Conservation (phyloP, 495 filamentous ascomycete genomes). For the Penicillium paradoxum region DNA sequence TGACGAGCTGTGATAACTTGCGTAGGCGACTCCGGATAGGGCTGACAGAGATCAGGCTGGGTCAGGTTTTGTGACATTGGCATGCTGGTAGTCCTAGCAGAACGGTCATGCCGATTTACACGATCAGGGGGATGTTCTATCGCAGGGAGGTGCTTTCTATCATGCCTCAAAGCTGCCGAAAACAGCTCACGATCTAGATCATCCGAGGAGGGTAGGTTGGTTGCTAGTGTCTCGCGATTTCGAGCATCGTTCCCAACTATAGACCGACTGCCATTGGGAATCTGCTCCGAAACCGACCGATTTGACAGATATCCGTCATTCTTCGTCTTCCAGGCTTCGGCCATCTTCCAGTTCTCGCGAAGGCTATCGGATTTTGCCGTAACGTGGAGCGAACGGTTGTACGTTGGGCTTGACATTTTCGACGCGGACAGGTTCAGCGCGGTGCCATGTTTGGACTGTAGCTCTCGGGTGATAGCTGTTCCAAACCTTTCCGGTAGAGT, state of each 20-base stretch:
- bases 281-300: neutral
- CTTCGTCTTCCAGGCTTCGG: slow-evolving; percentile 21
- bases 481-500: slow-evolving; percentile 33
- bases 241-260: neutral
- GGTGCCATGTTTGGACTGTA: slow-evolving; percentile 27
- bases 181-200: slow-evolving; percentile 32
- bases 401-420: neutral
- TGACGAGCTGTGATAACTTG: slow-evolving; percentile 6
- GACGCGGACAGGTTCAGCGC: slow-evolving; percentile 15
- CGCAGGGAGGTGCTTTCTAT: slow-evolving; percentile 6
- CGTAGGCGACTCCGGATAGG: neutral
- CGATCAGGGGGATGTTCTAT: neutral
- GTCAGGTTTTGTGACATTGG: neutral
- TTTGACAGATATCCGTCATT: slow-evolving; percentile 1
- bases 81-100: neutral
- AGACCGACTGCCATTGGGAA: neutral
- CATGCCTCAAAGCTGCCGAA: slow-evolving; percentile 25
- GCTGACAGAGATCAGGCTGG: neutral
- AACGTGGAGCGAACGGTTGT: slow-evolving; percentile 7
- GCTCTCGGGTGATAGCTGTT: slow-evolving; percentile 30
- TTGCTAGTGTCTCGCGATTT: neutral
- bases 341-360: slow-evolving; percentile 26
- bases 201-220: neutral
- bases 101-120: neutral
- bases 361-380: slow-evolving; percentile 19